Base-by-base conservation (phyloP, 208 protist genomes). In the Acanthamoeba lenticulata region DNA sequence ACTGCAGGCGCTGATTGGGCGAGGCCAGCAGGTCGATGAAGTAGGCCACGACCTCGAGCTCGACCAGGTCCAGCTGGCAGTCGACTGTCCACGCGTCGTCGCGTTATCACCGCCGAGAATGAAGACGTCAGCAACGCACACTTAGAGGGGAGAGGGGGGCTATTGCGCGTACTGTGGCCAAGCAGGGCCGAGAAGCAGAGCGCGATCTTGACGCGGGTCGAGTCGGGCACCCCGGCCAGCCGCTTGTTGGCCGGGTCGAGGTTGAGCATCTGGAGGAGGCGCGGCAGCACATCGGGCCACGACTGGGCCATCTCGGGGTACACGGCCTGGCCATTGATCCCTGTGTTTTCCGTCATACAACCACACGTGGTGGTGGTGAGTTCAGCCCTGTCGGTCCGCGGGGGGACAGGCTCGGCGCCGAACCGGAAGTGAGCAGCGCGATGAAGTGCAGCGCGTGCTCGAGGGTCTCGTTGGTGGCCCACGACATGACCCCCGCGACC, bases 1-100 rank as follows among this genome's bases (percentile, higher is more conserved):
- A 92, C 42, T 92, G 86, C n/a, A 92, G 86, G n/a, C 86, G 55
- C 38, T 92, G 86, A 45, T 92, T 92, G 55, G 47, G 62, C 27
- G 86, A 92, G 17, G 11, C 62, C 9, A 92, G 62, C 2, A 92
- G 86, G 62, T 92, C 62, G 38, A 92, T 52, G 62, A 92, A 92
- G 62, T 38, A 29, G 15, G 42, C 57, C 86, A 92, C 86, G n/a
- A 74, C 55, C 2, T 52, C 86, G n/a, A 92, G 38, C 45, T 92
- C 86, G 0, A 74, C 86, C 55, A 92, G 57, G 40, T 92, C 86
- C 36, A 74, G 21, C 5, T 92, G 86, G 29, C 86, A 57, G 38
- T 92, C 86, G 40, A 92, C 86, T 92, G n/a, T 11, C 5, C 11
- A 49, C 3, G 21, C 1, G 7, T 27, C 15, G 21, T 60, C 52